These are phyloP conservation scores for Quercus glauca DNA, from an alignment of 306 rosid species.

Conservation along the genomic window DNA sequence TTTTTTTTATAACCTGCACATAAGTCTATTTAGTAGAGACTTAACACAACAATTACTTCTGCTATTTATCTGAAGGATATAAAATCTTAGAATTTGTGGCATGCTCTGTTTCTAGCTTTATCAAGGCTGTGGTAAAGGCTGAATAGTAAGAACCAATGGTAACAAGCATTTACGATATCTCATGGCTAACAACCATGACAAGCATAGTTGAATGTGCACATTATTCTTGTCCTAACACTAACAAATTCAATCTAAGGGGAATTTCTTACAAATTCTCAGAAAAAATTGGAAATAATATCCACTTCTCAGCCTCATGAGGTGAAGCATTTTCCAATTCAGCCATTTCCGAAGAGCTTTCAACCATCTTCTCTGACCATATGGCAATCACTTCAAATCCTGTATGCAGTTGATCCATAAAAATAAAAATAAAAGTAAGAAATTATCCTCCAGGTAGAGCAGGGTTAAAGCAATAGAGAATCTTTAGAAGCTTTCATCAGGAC, in stretches of 20 bases:
- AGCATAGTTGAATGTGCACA: slow-evolving; percentile 10
- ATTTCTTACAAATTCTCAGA: slow-evolving; percentile 53
- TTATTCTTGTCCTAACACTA: slow-evolving; percentile 14
- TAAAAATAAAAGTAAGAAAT: slow-evolving; percentile 21
- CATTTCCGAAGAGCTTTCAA: slow-evolving; percentile 89
- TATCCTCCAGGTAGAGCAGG: slow-evolving; percentile 24
- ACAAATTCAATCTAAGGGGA: slow-evolving; percentile 1
- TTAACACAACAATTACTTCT: neutral
- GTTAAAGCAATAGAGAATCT: slow-evolving; percentile 17
- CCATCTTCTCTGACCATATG: slow-evolving; percentile 78
- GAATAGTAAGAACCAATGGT: slow-evolving; percentile 13
- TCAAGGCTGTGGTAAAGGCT: neutral
- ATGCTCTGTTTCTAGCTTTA: neutral
- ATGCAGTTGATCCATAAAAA: slow-evolving; percentile 29
- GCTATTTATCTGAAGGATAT: neutral
- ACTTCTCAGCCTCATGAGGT: slow-evolving; percentile 89
- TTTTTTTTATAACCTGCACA: neutral
- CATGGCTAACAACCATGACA: slow-evolving; percentile 15
- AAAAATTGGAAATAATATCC: slow-evolving; percentile 65
- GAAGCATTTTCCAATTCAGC: slow-evolving; percentile 95
- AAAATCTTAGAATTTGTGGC: neutral
- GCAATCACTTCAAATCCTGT: slow-evolving; percentile 86
- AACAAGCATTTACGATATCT: neutral
- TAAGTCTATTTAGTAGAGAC: neutral
- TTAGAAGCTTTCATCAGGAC: slow-evolving; percentile 24